A percentile compares a stretch with the other conserved stretches of the same genome.
These are phyloP conservation scores for Hygrocybe punicea DNA, from an alignment of 768 basidiomycete genomes.

Conservation along the genomic window DNA sequence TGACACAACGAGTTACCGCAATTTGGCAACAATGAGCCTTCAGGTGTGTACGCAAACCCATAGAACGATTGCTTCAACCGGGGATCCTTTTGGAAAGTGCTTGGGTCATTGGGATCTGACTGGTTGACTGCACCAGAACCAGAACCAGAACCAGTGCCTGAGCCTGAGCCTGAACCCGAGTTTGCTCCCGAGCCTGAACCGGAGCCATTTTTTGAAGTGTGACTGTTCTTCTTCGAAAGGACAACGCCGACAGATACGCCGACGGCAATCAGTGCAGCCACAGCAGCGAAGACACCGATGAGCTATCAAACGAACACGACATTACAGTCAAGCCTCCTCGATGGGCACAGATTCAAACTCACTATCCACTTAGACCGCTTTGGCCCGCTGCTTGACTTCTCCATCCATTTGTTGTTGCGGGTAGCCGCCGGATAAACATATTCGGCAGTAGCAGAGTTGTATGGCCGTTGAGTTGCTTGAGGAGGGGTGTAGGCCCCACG, in stretches of 20 bases:
- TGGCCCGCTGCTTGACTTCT: not conserved
- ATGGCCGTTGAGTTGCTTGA: not conserved
- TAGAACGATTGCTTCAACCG: constrained; percentile 74
- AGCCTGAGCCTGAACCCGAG: no score
- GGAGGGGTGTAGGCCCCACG: not conserved
- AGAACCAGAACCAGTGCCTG: constrained; percentile 5
- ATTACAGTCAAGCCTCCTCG: not conserved
- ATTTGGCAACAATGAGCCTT: constrained; percentile 63
- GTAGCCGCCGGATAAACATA: not conserved
- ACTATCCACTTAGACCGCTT: constrained; percentile 4
- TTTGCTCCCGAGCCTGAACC: no score
- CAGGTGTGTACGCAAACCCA: constrained; percentile 84
- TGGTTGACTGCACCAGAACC: constrained; percentile 15
- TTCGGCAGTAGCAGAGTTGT: not conserved
- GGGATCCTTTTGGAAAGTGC: constrained; percentile 67
- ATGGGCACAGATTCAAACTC: not conserved
- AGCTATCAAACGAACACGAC: constrained; percentile 36
- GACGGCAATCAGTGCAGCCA: constrained; percentile 44
- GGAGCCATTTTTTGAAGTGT: constrained; percentile 13
- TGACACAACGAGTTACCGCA: constrained; percentile 56
- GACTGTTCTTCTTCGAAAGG: constrained; percentile 40
- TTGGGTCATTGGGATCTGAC: constrained; percentile 63
- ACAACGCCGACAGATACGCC: constrained; percentile 57
- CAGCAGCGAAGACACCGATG: constrained; percentile 40
- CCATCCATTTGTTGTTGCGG: not conserved